phyloP scores from a whole-genome alignment of 345 rosid genomes.

The Triadica sebifera region DNA sequence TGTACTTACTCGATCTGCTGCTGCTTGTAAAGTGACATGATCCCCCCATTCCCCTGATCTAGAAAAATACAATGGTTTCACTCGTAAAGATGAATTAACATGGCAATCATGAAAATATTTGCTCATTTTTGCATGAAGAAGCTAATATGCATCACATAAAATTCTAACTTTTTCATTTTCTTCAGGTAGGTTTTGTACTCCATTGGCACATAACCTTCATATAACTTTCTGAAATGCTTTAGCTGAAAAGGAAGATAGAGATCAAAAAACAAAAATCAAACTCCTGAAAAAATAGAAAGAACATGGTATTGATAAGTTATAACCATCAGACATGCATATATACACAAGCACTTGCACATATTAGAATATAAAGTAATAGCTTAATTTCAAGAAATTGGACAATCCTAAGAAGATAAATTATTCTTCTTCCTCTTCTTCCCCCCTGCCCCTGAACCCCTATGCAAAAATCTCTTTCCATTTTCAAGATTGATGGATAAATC shows the following conservation, averaged over 20 bases:
- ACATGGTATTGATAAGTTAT: neutral
- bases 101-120: constrained; percentile 6
- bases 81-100: constrained; percentile 27
- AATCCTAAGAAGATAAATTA: no score
- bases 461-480: no score
- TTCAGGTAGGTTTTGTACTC: constrained; percentile 73
- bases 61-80: constrained; percentile 19
- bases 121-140: constrained; percentile 15
- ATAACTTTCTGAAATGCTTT: constrained; percentile 63
- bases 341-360: neutral
- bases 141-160: constrained; percentile 30
- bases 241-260: constrained; percentile 46
- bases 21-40: constrained; percentile 92
- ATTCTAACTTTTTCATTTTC: constrained; percentile 83
- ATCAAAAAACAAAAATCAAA: neutral
- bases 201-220: constrained; percentile 87
- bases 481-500: no score
- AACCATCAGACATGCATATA: neutral
- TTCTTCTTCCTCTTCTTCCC: no score
- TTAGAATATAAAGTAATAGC: neutral
- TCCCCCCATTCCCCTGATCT: constrained; percentile 98
- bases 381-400: no score
- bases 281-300: neutral
- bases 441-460: no score
- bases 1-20: constrained; percentile 84